Percentiles rank a stretch among this genome's conserved stretches.
These are phyloP conservation scores for Withania somnifera DNA, from an alignment of 305 asterid species.

Conservation along the genomic window DNA sequence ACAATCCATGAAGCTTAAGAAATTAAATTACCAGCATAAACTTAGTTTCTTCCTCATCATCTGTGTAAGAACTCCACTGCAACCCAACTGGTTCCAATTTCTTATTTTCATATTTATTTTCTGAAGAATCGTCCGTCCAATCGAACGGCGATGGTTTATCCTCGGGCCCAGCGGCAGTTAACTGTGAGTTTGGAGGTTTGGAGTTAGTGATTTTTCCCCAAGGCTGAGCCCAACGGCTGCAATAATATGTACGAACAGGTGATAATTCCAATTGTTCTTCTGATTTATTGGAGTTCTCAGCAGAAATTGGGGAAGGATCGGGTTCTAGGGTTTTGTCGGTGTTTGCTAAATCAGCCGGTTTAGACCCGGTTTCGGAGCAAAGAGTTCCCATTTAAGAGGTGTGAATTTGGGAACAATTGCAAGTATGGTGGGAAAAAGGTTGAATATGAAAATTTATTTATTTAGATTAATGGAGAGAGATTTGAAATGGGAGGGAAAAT, in stretches of 20 bases:
- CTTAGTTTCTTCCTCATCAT: background rate
- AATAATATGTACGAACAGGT: background rate
- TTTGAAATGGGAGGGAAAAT: slow-evolving; percentile 28
- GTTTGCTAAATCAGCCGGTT: slow-evolving; percentile 1
- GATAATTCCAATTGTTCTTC: slow-evolving; percentile 3
- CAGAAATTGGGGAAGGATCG: background rate
- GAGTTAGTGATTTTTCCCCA: background rate
- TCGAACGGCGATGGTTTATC: slow-evolving; percentile 7
- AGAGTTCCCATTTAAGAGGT: slow-evolving; percentile 9
- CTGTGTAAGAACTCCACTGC: background rate
- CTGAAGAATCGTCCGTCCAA: slow-evolving; percentile 3
- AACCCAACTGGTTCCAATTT: slow-evolving; percentile 3
- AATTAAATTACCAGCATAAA: background rate
- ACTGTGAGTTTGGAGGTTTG: background rate
- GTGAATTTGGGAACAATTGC: background rate
- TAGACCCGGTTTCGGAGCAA: background rate
- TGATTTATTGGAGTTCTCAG: slow-evolving; percentile 3
- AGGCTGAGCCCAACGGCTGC: background rate
- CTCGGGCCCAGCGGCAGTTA: background rate
- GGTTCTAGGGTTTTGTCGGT: slow-evolving; percentile 28
- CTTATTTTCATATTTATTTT: background rate
- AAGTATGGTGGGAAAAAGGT: background rate
- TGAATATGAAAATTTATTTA: background rate
- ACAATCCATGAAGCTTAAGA: background rate
- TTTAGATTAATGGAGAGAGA: slow-evolving; percentile 10